These are phyloP conservation scores for Chaetomium globosum DNA, from an alignment of 2,329 filamentous ascomycete species.

Conservation along the genomic window DNA sequence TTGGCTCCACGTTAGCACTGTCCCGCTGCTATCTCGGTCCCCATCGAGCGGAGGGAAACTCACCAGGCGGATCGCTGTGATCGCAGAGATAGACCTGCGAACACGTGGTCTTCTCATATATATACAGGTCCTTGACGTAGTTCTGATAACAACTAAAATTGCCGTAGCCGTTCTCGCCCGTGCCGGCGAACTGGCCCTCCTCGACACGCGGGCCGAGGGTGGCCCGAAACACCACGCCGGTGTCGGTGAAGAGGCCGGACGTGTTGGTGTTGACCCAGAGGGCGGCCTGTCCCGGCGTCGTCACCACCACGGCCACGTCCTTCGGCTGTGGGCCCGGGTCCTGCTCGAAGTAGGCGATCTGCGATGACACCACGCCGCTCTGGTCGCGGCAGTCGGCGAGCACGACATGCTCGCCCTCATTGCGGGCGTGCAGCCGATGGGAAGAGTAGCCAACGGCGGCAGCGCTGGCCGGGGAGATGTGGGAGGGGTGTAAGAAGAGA, in stretches of 20 bases:
- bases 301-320: constrained; percentile 39
- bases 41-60: constrained; percentile 16
- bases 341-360: constrained; percentile 41
- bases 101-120: constrained; percentile 37
- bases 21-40: not conserved
- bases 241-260: constrained; percentile 38
- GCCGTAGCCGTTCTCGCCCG: constrained; percentile 41
- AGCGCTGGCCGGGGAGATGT: not conserved
- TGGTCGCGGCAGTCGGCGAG: constrained; percentile 40
- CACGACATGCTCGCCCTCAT: constrained; percentile 39
- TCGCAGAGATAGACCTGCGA: constrained; percentile 41
- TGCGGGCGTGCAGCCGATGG: not conserved
- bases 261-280: constrained; percentile 40
- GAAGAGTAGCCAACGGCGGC: not conserved
- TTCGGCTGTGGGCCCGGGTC: constrained; percentile 32
- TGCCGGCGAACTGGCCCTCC: constrained; percentile 40
- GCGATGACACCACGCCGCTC: constrained; percentile 37
- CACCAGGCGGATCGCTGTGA: constrained; percentile 37
- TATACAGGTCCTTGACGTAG: constrained; percentile 37
- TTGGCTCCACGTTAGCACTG: not conserved
- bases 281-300: constrained; percentile 34
- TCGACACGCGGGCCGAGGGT: constrained; percentile 37
- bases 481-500: constrained; percentile 4
- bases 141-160: constrained; percentile 41
- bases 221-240: constrained; percentile 39